Conservation (phyloP, 2,329 filamentous ascomycete species). For the Aspergillus japonicus region DNA sequence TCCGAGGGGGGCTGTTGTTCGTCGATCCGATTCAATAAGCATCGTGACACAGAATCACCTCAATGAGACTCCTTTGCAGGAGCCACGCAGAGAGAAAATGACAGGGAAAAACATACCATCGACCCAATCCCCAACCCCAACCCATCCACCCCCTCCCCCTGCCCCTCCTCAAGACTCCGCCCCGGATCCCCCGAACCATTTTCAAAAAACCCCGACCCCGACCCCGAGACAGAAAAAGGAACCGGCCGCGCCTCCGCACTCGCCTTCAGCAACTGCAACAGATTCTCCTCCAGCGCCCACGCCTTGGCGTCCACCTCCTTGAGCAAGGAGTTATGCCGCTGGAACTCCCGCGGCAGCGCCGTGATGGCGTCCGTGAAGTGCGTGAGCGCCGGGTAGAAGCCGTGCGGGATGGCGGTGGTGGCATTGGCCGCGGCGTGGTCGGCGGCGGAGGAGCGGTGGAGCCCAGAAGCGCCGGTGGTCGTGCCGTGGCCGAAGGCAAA, state of each 20-base stretch:
- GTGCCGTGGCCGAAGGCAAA: conserved; percentile 39
- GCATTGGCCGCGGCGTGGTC: conserved; percentile 11
- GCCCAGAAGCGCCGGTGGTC: conserved; percentile 12
- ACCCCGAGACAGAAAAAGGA: too few species aligned
- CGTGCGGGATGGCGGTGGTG: conserved; percentile 39
- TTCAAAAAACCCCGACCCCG: too few species aligned
- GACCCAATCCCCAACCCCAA: not conserved
- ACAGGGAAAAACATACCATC: conserved; percentile 6
- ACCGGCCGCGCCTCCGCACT: conserved; percentile 33
- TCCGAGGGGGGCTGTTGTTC: conserved; percentile 28
- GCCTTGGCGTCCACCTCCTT: conserved; percentile 99
- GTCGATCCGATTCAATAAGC: too few species aligned
- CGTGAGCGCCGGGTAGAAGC: conserved; percentile 65
- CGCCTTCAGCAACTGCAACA: conserved; percentile 67
- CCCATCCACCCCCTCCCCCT: too few species aligned
- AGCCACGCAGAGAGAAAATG: not conserved
- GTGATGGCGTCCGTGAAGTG: conserved; percentile 89
- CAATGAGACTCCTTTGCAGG: too few species aligned
- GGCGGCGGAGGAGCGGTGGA: conserved; percentile 4
- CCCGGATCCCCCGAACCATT: too few species aligned
- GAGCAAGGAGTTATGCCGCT: conserved; percentile 89
- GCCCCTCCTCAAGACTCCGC: too few species aligned
- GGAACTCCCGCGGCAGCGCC: conserved; percentile 89
- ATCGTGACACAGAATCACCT: too few species aligned
- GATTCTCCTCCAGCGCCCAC: conserved; percentile 78